Evolutionary conservation across 257 asterid species (phyloP).

Genomic region (Haberlea rhodopensis): DNA sequence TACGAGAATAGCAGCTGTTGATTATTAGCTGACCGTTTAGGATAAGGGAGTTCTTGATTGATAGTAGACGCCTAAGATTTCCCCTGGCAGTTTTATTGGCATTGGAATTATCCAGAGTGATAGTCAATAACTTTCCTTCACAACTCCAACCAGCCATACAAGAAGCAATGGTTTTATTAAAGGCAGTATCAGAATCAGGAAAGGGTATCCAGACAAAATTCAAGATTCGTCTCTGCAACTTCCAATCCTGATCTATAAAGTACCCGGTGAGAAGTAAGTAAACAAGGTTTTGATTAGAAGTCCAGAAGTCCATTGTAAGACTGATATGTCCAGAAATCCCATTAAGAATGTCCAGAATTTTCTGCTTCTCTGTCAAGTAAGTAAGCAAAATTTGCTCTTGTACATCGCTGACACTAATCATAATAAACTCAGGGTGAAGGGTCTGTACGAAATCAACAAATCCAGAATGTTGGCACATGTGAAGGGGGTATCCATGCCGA

Average conservation of each 20-base stretch:
- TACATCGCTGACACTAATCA: constrained; percentile 32
- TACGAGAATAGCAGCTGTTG: constrained; percentile 61
- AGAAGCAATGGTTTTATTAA: constrained; percentile 46
- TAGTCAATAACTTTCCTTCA: constrained; percentile 52
- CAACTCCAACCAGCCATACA: constrained; percentile 67
- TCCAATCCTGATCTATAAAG: constrained; percentile 73
- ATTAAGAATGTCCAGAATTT: constrained; percentile 46
- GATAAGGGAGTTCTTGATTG: constrained; percentile 43
- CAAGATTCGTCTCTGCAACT: constrained; percentile 57
- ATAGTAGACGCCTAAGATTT: constrained; percentile 49
- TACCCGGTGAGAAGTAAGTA: constrained; percentile 65
- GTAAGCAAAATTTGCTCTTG: constrained; percentile 52
- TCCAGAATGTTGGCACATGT: constrained; percentile 63
- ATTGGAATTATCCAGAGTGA: constrained; percentile 45
- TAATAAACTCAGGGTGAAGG: constrained; percentile 62
- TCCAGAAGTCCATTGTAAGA: constrained; percentile 65
- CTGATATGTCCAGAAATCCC: constrained; percentile 62
- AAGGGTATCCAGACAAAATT: constrained; percentile 42
- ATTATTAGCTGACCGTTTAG: constrained; percentile 70
- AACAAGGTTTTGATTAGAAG: constrained; percentile 50
- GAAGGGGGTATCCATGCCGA: constrained; percentile 74
- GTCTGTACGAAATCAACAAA: constrained; percentile 50
- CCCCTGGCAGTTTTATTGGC: constrained; percentile 38
- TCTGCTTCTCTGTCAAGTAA: constrained; percentile 62
- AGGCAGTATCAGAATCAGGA: constrained; percentile 65